Percentiles rank a stretch among this genome's conserved stretches.
Evolutionary conservation across 2,329 filamentous ascomycete genomes (phyloP).

Genomic region (Chaetomium globosum): DNA sequence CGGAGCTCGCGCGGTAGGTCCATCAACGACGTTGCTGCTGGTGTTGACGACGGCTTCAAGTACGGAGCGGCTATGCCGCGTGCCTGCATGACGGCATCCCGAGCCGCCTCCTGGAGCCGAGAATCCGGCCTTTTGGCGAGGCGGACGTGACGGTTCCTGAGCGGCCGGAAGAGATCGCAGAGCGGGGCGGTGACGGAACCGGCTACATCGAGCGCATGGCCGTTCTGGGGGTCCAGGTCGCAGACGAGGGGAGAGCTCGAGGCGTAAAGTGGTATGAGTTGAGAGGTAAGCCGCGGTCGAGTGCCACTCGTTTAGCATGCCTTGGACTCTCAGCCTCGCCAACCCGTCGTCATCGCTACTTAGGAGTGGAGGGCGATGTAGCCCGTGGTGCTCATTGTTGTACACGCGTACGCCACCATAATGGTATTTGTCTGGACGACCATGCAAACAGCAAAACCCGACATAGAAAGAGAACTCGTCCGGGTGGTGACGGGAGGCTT

Average conservation of each 20-base stretch:
- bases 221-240: background rate
- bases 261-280: background rate
- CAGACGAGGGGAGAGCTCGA: background rate
- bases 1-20: conserved; percentile 35
- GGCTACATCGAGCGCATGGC: background rate
- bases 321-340: background rate
- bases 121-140: background rate
- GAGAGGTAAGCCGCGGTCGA: background rate
- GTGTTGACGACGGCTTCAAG: too few species aligned
- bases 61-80: background rate
- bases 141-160: background rate
- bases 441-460: background rate
- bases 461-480: background rate
- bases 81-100: background rate
- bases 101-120: background rate
- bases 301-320: background rate
- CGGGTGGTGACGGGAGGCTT: background rate
- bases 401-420: background rate
- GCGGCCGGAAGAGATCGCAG: background rate
- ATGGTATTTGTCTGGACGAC: background rate
- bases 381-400: background rate
- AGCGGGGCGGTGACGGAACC: background rate
- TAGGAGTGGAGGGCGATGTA: background rate
- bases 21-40: background rate
- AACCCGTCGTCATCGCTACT: background rate